Conservation (phyloP, 176 grass and related monocot genomes). For the Oryza rufipogon region DNA sequence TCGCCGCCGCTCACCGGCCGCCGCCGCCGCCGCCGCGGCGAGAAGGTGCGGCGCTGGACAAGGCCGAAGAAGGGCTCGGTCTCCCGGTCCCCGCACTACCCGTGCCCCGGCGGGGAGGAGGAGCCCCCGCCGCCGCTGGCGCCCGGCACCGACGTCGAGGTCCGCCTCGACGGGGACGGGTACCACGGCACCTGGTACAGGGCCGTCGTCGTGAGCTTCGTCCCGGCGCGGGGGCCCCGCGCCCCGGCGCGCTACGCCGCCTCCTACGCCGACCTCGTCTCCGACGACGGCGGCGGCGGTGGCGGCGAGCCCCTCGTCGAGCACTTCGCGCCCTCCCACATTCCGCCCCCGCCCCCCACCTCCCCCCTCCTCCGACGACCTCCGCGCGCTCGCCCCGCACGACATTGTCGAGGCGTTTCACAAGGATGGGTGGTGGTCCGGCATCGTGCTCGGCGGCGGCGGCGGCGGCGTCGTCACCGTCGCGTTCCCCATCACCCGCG, state of each 20-base stretch:
- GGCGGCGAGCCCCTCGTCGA: slow-evolving; percentile 32
- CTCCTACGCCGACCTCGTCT: slow-evolving; percentile 52
- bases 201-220: slow-evolving; percentile 46
- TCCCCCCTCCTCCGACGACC: background rate
- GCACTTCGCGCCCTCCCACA: slow-evolving; percentile 37
- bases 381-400: slow-evolving; percentile 4
- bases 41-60: background rate
- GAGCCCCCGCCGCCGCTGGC: background rate
- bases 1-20: slow-evolving; percentile 6
- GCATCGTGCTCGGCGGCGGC: slow-evolving; percentile 42
- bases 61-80: background rate
- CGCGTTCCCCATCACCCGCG: slow-evolving; percentile 62
- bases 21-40: background rate
- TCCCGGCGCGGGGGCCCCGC: slow-evolving; percentile 22
- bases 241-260: slow-evolving; percentile 34
- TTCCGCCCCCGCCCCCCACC: slow-evolving; percentile 41
- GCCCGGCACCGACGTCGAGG: slow-evolving; percentile 54
- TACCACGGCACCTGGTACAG: slow-evolving; percentile 76
- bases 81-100: background rate
- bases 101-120: too few relatives aligned
- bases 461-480: slow-evolving; percentile 17
- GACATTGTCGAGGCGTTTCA: slow-evolving; percentile 76
- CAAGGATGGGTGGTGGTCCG: slow-evolving; percentile 78
- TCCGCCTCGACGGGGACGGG: slow-evolving; percentile 61
- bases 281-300: slow-evolving; percentile 38